phyloP scores from a whole-genome alignment of 176 grass and related monocot species.

The barley (Hordeum vulgare) region MorexV3_pseudomolecules_assembly NC_058519.1:373424805-373425304 shows the following conservation, averaged over 20 bases:
- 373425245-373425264: no score
- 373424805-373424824: background rate
- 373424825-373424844: background rate
- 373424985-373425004: background rate
- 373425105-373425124: no score
- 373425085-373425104: background rate
- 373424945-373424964: background rate
- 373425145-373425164: no score
- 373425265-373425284: no score
- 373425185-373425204: no score
- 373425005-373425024: background rate
- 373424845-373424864: background rate
- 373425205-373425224: no score
- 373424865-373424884: background rate
- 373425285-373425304: no score
- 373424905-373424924: background rate
- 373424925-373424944: background rate
- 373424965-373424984: background rate
- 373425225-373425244: no score
- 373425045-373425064: background rate
- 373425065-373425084: background rate
- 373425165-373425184: no score
- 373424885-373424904: background rate
- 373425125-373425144: no score
- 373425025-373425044: background rate